Conservation (phyloP, 495 filamentous ascomycete genomes). For the Thermothielavioides terrestris region DNA sequence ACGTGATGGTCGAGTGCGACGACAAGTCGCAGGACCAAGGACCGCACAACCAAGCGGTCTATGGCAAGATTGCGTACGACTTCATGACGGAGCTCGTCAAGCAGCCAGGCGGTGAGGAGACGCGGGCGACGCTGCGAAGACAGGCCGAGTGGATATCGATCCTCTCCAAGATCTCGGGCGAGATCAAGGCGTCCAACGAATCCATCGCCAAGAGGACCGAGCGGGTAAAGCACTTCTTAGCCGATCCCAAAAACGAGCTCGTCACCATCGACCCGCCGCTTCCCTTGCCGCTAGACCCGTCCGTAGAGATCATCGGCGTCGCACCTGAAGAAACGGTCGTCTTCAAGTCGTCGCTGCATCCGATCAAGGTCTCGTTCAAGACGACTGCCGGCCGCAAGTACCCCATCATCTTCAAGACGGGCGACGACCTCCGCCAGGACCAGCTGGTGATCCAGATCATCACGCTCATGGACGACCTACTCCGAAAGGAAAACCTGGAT, state of each 20-base stretch:
- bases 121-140: conserved; percentile 63
- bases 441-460: conserved; percentile 98
- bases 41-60: conserved; percentile 68
- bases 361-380: conserved; percentile 84
- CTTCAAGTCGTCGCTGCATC: conserved; percentile 89
- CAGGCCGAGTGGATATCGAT: conserved; percentile 87
- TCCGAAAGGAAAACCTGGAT: conserved; percentile 95
- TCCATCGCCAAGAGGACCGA: conserved; percentile 72
- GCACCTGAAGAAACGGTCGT: conserved; percentile 80
- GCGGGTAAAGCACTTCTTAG: conserved; percentile 68
- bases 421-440: conserved; percentile 94
- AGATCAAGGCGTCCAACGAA: conserved; percentile 74
- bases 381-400: conserved; percentile 69
- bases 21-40: conserved; percentile 65
- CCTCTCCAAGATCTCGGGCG: conserved; percentile 80
- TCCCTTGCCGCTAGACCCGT: conserved; percentile 83
- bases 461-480: conserved; percentile 91
- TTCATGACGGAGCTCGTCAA: conserved; percentile 79
- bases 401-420: conserved; percentile 92
- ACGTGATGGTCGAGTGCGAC: conserved; percentile 90
- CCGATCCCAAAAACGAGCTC: conserved; percentile 84
- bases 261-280: conserved; percentile 74
- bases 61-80: conserved; percentile 85
- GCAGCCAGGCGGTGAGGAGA: conserved; percentile 54
- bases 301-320: conserved; percentile 65